These are phyloP conservation scores for Plantago elongata DNA, from an alignment of 257 asterid genomes.

Conservation along the genomic window DNA sequence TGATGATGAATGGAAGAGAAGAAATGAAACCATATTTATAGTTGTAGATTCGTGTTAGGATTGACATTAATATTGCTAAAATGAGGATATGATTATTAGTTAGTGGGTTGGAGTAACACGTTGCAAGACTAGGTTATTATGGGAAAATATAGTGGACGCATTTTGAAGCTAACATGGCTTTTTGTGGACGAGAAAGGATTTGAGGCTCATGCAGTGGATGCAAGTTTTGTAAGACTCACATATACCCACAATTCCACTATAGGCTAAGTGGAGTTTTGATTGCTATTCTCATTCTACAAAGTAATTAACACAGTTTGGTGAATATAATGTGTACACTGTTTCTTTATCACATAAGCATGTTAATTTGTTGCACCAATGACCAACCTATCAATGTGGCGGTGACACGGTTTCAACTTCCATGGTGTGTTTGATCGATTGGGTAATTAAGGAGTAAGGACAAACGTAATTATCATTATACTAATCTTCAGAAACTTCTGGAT, in stretches of 20 bases:
- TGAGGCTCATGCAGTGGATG: neutral
- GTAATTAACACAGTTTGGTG: no score
- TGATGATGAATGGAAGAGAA: conserved; percentile 13
- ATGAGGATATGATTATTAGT: neutral
- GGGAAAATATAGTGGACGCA: neutral
- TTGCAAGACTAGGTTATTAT: neutral
- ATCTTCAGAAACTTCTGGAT: no score
- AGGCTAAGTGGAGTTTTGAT: neutral
- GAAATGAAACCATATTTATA: conserved; percentile 47
- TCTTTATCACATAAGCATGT: neutral
- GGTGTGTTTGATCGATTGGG: no score
- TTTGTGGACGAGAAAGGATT: neutral
- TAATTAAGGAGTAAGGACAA: no score
- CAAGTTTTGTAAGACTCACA: neutral
- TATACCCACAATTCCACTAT: neutral
- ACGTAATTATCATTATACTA: no score
- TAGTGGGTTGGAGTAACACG: conserved; percentile 13
- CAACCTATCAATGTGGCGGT: no score
- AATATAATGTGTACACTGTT: neutral
- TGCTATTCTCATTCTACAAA: no score
- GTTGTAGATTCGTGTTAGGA: conserved; percentile 23
- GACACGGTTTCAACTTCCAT: no score
- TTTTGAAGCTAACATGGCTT: neutral
- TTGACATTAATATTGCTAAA: conserved; percentile 5
- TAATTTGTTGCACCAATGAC: no score